A percentile compares a stretch with the other conserved stretches of the same genome.
phyloP scores from a whole-genome alignment of 176 grass and related monocot genomes.

The Hordeum vulgare region DNA sequence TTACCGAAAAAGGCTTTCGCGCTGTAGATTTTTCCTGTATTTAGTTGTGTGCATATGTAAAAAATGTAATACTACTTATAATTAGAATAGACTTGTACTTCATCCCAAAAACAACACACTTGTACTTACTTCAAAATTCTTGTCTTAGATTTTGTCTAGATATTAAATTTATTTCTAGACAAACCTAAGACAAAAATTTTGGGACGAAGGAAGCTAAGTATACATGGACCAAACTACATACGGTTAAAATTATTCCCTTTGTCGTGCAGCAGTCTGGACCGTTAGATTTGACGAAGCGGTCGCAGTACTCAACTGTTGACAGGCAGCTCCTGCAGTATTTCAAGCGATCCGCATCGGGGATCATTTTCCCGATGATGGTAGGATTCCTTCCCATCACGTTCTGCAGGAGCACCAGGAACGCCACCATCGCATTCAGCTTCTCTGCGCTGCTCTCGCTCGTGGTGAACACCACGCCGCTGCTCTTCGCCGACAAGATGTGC shows the following conservation, averaged over 20 bases:
- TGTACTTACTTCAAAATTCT: no score
- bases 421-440: background rate
- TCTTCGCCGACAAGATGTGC: slow-evolving; percentile 2
- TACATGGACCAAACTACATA: no score
- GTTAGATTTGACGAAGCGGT: background rate
- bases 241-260: background rate
- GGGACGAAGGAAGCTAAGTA: no score
- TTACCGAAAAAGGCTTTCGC: no score
- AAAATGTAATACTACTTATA: no score
- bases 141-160: no score
- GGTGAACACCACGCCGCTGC: background rate
- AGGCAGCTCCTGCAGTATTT: slow-evolving; percentile 7
- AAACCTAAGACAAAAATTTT: no score
- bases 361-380: background rate
- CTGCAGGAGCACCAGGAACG: slow-evolving; percentile 9
- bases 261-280: background rate
- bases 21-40: no score
- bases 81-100: no score
- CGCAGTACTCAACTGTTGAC: background rate
- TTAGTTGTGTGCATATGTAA: no score
- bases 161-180: no score
- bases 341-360: background rate
- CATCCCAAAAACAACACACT: no score
- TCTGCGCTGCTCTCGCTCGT: background rate
- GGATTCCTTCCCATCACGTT: slow-evolving; percentile 5